Percentiles rank a stretch among this genome's conserved stretches.
Conservation (phyloP, 345 rosid species). For the Bruguiera parviflora region DNA sequence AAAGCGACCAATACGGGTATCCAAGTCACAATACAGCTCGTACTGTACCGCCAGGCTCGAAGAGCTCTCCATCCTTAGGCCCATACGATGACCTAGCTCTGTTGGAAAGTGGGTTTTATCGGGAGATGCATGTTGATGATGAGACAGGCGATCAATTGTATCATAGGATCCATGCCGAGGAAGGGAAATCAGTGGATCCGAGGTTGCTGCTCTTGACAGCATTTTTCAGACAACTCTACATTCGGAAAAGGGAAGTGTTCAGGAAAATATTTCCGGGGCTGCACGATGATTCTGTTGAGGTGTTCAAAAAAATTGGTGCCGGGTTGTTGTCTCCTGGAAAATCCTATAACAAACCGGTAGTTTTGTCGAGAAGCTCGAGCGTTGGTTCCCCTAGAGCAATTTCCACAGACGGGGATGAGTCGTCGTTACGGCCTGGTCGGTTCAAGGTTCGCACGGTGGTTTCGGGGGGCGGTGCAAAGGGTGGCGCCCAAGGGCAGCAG, state of each 20-base stretch:
- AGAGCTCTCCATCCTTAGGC: background rate
- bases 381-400: conserved; percentile 22
- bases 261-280: conserved; percentile 30
- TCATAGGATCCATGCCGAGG: conserved; percentile 1
- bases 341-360: background rate
- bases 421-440: conserved; percentile 26
- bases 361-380: conserved; percentile 39
- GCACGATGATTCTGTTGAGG: conserved; percentile 22
- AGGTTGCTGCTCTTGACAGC: conserved; percentile 28
- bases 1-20: background rate
- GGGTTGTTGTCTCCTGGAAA: background rate
- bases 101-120: conserved; percentile 9
- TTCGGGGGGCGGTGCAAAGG: conserved; percentile 10
- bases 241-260: conserved; percentile 32
- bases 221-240: conserved; percentile 34
- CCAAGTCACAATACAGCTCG: background rate
- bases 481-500: conserved; percentile 10
- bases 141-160: background rate
- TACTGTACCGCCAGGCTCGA: background rate
- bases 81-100: conserved; percentile 3
- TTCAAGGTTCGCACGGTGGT: conserved; percentile 40
- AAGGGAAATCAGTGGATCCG: conserved; percentile 25
- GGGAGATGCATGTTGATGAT: background rate
- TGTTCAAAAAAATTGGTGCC: conserved; percentile 17
- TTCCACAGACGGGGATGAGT: conserved; percentile 4